These are phyloP conservation scores for Plantago lanceolata DNA, from an alignment of 305 asterid genomes.

Conservation along the genomic window DNA sequence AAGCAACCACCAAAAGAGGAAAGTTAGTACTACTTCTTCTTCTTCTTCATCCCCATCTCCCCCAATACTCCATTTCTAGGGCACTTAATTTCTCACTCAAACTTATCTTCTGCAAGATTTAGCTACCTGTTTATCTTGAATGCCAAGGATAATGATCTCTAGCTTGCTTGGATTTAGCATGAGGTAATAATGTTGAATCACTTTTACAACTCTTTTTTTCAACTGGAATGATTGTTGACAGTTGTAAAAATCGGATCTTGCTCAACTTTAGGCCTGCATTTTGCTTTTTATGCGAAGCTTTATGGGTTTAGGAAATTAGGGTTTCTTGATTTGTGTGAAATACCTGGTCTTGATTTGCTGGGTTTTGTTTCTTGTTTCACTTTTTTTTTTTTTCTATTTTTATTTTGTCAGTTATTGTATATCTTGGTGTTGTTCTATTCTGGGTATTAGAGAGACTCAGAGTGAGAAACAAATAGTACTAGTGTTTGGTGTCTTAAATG, in stretches of 20 bases:
- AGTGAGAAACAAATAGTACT: not conserved
- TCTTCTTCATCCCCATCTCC: not conserved
- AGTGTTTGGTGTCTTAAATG: not conserved
- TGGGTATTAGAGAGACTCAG: too few relatives aligned
- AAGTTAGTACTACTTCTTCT: not conserved
- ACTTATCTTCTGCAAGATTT: not conserved
- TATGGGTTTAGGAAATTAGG: conserved; percentile 15
- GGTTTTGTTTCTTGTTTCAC: not conserved
- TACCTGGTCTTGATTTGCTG: not conserved
- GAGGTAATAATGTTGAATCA: conserved; percentile 4
- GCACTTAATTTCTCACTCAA: not conserved
- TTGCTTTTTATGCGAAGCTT: conserved; percentile 16
- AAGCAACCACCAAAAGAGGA: not conserved
- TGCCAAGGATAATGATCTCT: not conserved
- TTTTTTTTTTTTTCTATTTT: not conserved
- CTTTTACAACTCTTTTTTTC: not conserved
- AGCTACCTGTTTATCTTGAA: not conserved
- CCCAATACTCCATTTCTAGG: conserved; percentile 6
- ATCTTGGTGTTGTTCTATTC: too few relatives aligned
- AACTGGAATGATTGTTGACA: conserved; percentile 18
- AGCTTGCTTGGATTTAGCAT: conserved; percentile 10
- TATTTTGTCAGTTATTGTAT: not conserved
- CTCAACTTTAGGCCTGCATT: conserved; percentile 27
- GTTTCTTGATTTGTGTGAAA: conserved; percentile 22
- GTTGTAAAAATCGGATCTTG: conserved; percentile 29